phyloP scores from a whole-genome alignment of 352 stramenopile species.

The Phytophthora colocasiae region DNA sequence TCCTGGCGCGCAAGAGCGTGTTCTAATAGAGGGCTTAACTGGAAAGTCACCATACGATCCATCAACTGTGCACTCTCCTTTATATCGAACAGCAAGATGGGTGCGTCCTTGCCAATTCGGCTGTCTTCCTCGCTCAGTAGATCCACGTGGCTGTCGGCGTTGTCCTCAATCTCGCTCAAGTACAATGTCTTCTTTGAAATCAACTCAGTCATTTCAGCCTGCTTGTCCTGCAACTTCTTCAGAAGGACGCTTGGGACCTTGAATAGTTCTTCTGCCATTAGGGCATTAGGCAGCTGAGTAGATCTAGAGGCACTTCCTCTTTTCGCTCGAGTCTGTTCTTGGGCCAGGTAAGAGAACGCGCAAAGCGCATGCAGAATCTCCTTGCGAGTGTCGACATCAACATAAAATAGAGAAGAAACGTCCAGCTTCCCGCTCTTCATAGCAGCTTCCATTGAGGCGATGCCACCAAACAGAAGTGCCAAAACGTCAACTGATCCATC shows the following conservation, averaged over 20 bases:
- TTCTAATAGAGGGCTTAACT: slow-evolving; percentile 80
- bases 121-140: slow-evolving; percentile 65
- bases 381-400: slow-evolving; percentile 65
- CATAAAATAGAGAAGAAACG: slow-evolving; percentile 80
- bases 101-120: slow-evolving; percentile 74
- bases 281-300: slow-evolving; percentile 33
- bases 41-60: slow-evolving; percentile 76
- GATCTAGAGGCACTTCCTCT: slow-evolving; percentile 1
- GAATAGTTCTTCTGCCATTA: slow-evolving; percentile 73
- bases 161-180: slow-evolving; percentile 71
- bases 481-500: slow-evolving; percentile 73
- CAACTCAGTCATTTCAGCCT: slow-evolving; percentile 54
- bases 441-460: slow-evolving; percentile 76
- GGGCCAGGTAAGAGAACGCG: slow-evolving; percentile 83
- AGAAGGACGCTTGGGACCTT: slow-evolving; percentile 71
- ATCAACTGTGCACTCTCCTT: slow-evolving; percentile 72
- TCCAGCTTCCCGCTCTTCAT: slow-evolving; percentile 83
- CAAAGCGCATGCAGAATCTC: slow-evolving; percentile 82
- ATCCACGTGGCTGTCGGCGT: slow-evolving; percentile 56
- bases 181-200: slow-evolving; percentile 82
- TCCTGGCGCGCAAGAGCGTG: slow-evolving; percentile 73
- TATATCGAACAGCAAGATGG: slow-evolving; percentile 86
- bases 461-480: slow-evolving; percentile 76
- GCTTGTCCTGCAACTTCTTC: slow-evolving; percentile 66
- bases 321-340: slow-evolving; percentile 51